Base-by-base conservation (phyloP, 1,139 yeast species). In the Scheffersomyces cryptocercus region DNA sequence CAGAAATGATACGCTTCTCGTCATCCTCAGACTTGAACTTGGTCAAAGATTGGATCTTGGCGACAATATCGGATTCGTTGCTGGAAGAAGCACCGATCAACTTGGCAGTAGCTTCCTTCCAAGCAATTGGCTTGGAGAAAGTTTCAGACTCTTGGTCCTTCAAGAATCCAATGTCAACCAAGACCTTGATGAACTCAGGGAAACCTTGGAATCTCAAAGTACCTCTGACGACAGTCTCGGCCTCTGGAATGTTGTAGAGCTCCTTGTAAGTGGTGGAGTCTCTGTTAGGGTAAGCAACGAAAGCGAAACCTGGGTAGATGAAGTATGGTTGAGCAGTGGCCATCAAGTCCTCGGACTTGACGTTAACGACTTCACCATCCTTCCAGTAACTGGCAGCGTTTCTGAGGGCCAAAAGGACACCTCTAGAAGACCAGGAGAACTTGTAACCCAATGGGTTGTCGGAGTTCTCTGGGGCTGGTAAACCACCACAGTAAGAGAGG, bases 401-500 rank as follows among this genome's bases (percentile, higher is more conserved):
- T 79, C 96, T 85, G 65, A 93, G 81, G 24, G 99, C 99, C 61
- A 93, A 81, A 62, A 93, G 76, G 37, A 93, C 98, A 71, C 99
- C 99, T 71, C 99, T 85, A 38, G 98, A 90, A 37, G 97, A 89
- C 99, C 99, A 93, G 37, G 98, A 91, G 74, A 93, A 93, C 77
- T 93, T 93, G 82, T 93, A 93, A 55, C 99, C 99, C 67, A 93
- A 81, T 47, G 99, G 99, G 72, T 93, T 93, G 73, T 89, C 96
- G 30, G 98, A 91, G 68, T 84, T 82, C 74, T 93, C 98, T 53
- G 99, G 98, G 28, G 99, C 95, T 56, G 98, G 98, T 62, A 93
- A 80, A 57, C 99, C 99, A 70, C 99, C 99, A 73, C 99, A 93
- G 84, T 89, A 93, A 10, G 97, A 88, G 59, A 91, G 76, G 82